Evolutionary conservation across 2,329 filamentous ascomycete species (phyloP).

Genomic region (Cryphonectria nitschkei): DNA sequence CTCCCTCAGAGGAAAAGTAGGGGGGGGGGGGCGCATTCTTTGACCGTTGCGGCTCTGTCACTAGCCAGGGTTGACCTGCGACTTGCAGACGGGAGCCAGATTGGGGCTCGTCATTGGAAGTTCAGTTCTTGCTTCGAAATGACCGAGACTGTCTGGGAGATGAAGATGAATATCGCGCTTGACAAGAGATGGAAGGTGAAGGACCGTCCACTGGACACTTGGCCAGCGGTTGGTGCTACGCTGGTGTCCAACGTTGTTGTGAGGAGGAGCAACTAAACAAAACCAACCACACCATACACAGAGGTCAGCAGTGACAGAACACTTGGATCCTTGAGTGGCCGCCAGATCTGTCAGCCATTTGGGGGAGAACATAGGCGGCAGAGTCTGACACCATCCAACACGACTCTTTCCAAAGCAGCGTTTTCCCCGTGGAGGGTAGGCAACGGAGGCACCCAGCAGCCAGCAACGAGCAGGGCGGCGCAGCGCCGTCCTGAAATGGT

Average conservation of each 20-base stretch:
- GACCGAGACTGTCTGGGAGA: neutral
- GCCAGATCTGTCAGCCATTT: neutral
- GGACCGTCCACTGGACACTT: neutral
- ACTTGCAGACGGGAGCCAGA: constrained; percentile 10
- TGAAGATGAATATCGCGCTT: neutral
- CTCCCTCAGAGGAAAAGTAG: neutral
- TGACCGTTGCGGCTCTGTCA: constrained; percentile 7
- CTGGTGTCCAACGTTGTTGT: neutral
- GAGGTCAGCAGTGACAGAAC: no score
- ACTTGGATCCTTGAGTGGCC: no score
- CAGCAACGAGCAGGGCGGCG: constrained; percentile 10
- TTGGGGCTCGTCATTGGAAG: constrained; percentile 2
- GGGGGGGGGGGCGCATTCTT: constrained; percentile 5
- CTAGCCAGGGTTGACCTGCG: constrained; percentile 8
- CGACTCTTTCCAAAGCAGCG: neutral
- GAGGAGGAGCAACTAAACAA: neutral
- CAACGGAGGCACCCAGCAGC: neutral
- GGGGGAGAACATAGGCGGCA: neutral
- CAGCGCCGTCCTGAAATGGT: neutral
- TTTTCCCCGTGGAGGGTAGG: neutral
- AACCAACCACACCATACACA: neutral
- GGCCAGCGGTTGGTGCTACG: constrained; percentile 5
- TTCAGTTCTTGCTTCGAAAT: neutral
- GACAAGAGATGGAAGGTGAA: neutral
- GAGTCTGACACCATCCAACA: neutral